Percentiles rank a stretch among this genome's conserved stretches.
Conservation (phyloP, 768 basidiomycete genomes). For the Amanita rubescens region DNA sequence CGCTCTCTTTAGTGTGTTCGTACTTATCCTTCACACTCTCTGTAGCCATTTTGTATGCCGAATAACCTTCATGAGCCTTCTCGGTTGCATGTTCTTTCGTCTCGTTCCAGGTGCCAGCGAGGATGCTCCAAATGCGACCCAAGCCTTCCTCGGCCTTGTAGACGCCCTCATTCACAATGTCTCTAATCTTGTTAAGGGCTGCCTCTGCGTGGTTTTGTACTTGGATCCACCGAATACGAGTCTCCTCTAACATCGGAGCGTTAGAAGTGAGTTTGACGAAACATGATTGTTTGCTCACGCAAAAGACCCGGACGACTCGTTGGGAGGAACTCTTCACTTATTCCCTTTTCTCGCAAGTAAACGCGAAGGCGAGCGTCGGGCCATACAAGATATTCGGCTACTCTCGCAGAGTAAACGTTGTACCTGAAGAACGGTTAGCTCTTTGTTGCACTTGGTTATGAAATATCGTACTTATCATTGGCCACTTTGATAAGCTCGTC, state of each 20-base stretch:
- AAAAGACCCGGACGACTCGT: slow-evolving; percentile 68
- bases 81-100: slow-evolving; percentile 24
- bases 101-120: slow-evolving; percentile 34
- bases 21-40: slow-evolving; percentile 12
- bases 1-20: slow-evolving; percentile 18
- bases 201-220: slow-evolving; percentile 47
- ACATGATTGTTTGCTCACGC: slow-evolving; percentile 33
- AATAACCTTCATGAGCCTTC: slow-evolving; percentile 9
- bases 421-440: slow-evolving; percentile 33
- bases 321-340: slow-evolving; percentile 64
- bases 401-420: slow-evolving; percentile 33
- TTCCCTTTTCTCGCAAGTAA: slow-evolving; percentile 71
- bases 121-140: slow-evolving; percentile 33
- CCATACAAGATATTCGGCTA: slow-evolving; percentile 76
- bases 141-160: slow-evolving; percentile 75
- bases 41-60: not conserved
- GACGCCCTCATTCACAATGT: slow-evolving; percentile 59
- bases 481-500: slow-evolving; percentile 73
- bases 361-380: slow-evolving; percentile 89
- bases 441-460: not conserved
- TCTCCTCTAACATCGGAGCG: slow-evolving; percentile 45
- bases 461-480: slow-evolving; percentile 48
- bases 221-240: slow-evolving; percentile 75
- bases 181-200: slow-evolving; percentile 53
- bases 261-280: not conserved